Conservation (phyloP, 768 basidiomycete genomes). For the Sporobolomyces roseus region DNA sequence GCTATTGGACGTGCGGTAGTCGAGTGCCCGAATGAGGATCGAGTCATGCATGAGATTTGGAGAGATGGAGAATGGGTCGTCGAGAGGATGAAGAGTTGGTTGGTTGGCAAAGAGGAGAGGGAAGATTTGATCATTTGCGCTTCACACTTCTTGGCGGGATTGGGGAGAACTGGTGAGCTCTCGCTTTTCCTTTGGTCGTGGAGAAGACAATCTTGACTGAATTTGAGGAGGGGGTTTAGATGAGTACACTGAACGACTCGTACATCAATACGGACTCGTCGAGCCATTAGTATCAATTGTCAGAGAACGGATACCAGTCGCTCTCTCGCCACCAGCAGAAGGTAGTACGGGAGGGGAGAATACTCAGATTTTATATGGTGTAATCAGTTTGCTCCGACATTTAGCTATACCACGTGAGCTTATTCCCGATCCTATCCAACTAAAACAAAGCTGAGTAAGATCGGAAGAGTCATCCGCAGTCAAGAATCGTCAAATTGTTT, state of each 20-base stretch:
- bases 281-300: slow-evolving; percentile 64
- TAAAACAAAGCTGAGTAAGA: neutral
- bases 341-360: slow-evolving; percentile 30
- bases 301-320: neutral
- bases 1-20: slow-evolving; percentile 80
- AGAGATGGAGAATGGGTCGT: slow-evolving; percentile 45
- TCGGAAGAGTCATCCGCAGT: slow-evolving; percentile 45
- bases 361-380: slow-evolving; percentile 73
- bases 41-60: slow-evolving; percentile 62
- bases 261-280: slow-evolving; percentile 57
- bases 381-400: slow-evolving; percentile 80
- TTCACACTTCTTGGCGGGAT: slow-evolving; percentile 73
- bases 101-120: slow-evolving; percentile 59
- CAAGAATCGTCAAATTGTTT: slow-evolving; percentile 60
- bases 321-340: neutral
- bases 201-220: neutral
- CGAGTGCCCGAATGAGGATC: slow-evolving; percentile 76
- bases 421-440: neutral
- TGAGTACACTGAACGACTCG: slow-evolving; percentile 52
- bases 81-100: slow-evolving; percentile 62
- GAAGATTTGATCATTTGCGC: slow-evolving; percentile 81
- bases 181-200: neutral
- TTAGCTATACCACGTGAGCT: slow-evolving; percentile 55
- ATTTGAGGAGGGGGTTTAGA: slow-evolving; percentile 31
- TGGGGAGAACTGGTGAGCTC: slow-evolving; percentile 65